A percentile compares a stretch with the other conserved stretches of the same genome.
Conservation (phyloP, 2,329 filamentous ascomycete genomes). For the Fusarium aywerte region DNA sequence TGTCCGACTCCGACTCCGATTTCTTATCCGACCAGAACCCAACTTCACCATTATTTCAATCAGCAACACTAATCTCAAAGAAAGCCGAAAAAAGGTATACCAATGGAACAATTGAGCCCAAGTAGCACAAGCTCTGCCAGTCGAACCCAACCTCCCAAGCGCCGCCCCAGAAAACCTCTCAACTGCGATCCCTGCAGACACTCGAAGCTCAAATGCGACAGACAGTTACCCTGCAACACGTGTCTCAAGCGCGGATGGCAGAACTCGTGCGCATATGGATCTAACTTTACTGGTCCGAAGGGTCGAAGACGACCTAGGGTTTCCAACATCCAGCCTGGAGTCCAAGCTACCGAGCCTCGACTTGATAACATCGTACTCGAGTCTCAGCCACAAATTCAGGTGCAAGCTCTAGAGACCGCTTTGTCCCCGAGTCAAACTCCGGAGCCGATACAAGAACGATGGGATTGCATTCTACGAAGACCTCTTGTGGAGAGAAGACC, state of each 20-base stretch:
- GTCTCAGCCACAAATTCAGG: not conserved
- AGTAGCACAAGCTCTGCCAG: not conserved
- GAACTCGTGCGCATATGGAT: constrained; percentile 1
- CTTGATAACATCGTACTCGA: not conserved
- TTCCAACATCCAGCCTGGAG: not conserved
- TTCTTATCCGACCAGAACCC: not conserved
- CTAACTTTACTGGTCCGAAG: not conserved
- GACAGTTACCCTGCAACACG: constrained; percentile 11
- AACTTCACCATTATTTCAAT: not conserved
- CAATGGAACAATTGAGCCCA: constrained; percentile 1
- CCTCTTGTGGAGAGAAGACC: constrained; percentile 5
- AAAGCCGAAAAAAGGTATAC: not conserved
- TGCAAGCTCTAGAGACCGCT: not conserved
- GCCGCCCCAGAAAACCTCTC: constrained; percentile 16
- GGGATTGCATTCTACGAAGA: constrained; percentile 2
- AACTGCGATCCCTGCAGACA: constrained; percentile 24
- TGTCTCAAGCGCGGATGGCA: constrained; percentile 25
- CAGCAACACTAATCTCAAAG: not conserved
- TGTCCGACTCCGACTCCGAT: constrained; percentile 1
- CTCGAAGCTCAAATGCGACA: constrained; percentile 24
- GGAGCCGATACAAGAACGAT: constrained; percentile 16
- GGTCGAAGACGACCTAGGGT: rapidly evolving
- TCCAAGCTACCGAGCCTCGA: not conserved
- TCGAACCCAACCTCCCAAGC: not conserved
- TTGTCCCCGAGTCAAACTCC: not conserved